Evolutionary conservation across 2,329 filamentous ascomycete species (phyloP).

Genomic region (Aspergillus sp.): DNA sequence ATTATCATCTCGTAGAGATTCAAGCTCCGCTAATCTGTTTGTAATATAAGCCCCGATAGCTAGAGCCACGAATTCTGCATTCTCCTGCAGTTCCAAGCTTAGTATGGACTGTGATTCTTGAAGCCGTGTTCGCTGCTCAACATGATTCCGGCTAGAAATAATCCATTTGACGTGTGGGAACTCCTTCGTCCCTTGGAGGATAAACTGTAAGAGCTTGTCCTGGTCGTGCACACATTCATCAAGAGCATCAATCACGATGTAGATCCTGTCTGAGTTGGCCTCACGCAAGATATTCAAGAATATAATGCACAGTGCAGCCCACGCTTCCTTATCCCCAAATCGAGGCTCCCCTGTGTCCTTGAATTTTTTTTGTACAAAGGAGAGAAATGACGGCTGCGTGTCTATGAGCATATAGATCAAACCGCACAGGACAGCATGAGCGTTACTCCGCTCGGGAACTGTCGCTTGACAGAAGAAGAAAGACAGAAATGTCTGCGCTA

Average conservation of each 20-base stretch:
- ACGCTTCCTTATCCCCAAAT: not conserved
- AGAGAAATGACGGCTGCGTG: conserved; percentile 1
- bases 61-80: not conserved
- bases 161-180: conserved; percentile 2
- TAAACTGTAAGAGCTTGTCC: not conserved
- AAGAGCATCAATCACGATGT: conserved; percentile 4
- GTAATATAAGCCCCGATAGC: conserved; percentile 4
- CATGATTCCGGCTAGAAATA: conserved; percentile 4
- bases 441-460: conserved; percentile 23
- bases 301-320: not conserved
- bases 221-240: conserved; percentile 4
- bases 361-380: conserved; percentile 1
- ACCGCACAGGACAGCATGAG: conserved; percentile 30
- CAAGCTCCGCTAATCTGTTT: not conserved
- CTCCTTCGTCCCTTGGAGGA: not conserved
- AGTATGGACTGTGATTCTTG: not conserved
- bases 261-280: not conserved
- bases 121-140: not conserved
- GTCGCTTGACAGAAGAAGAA: conserved; percentile 38
- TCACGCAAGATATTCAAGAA: conserved; percentile 2
- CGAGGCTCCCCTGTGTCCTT: not conserved
- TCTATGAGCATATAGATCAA: conserved; percentile 20
- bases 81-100: conserved; percentile 1
- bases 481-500: not conserved
- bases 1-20: not conserved